Conservation (phyloP, 129 eudicot species). For the Saussurea involucrata region DNA sequence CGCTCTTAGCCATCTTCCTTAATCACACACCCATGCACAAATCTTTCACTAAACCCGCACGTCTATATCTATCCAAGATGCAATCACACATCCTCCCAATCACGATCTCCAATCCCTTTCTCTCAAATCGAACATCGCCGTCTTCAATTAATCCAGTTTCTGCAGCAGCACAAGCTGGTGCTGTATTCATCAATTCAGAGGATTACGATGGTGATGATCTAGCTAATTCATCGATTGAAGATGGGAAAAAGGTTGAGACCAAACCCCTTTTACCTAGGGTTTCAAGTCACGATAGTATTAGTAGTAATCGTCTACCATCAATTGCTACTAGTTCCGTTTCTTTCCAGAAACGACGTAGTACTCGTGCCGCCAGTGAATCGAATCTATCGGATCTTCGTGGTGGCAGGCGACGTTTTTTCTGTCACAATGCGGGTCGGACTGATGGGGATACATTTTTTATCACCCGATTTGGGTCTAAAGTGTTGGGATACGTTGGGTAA, state of each 20-base stretch:
- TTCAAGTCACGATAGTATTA: conserved; percentile 34
- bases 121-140: conserved; percentile 28
- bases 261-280: conserved; percentile 52
- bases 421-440: conserved; percentile 34
- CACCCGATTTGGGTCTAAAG: conserved; percentile 46
- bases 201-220: conserved; percentile 19
- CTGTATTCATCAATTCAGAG: conserved; percentile 38
- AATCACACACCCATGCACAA: conserved; percentile 8
- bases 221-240: conserved; percentile 29
- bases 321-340: not conserved
- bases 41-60: conserved; percentile 23
- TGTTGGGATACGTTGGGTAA: conserved; percentile 67
- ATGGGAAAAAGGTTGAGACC: conserved; percentile 29
- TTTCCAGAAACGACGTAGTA: conserved; percentile 41
- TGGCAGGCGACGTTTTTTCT: conserved; percentile 34
- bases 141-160: conserved; percentile 28
- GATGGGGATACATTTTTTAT: conserved; percentile 39
- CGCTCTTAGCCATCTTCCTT: conserved; percentile 1
- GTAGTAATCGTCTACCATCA: not conserved
- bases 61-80: conserved; percentile 31
- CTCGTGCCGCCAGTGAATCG: conserved; percentile 45
- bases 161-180: conserved; percentile 37
- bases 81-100: conserved; percentile 46
- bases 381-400: conserved; percentile 32
- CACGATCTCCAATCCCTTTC: conserved; percentile 35